A percentile compares a stretch with the other conserved stretches of the same genome.
These are phyloP conservation scores for Aspergillus bertholletiae DNA, from an alignment of 495 filamentous ascomycete species.

Conservation along the genomic window DNA sequence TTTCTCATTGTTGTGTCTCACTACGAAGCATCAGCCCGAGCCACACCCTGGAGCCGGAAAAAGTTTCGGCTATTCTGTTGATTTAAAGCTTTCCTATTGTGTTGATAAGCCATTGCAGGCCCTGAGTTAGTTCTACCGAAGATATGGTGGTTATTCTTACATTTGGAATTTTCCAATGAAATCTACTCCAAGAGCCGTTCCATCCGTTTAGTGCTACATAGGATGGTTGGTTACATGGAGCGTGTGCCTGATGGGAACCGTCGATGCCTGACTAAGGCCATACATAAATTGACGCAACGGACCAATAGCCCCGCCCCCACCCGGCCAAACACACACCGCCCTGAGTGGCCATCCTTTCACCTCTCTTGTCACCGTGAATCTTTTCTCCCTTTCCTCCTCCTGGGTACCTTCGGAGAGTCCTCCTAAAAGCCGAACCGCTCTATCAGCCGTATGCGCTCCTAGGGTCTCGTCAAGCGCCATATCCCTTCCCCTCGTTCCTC, in stretches of 20 bases:
- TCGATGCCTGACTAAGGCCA: background rate
- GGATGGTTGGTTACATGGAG: too few species aligned
- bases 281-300: background rate
- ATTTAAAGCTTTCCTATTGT: too few species aligned
- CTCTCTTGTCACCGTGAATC: background rate
- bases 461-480: background rate
- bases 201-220: too few species aligned
- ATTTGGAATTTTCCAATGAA: too few species aligned
- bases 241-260: background rate
- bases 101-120: too few species aligned
- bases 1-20: background rate
- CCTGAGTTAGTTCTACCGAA: too few species aligned
- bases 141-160: too few species aligned
- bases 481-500: background rate
- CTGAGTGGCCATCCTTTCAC: conserved; percentile 2
- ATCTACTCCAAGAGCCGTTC: too few species aligned
- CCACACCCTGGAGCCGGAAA: too few species aligned
- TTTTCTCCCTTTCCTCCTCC: background rate
- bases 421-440: background rate
- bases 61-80: too few species aligned
- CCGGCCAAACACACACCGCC: background rate
- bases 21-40: too few species aligned
- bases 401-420: background rate
- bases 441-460: background rate
- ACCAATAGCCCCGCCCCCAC: conserved; percentile 1